Evolutionary conservation across 2,329 filamentous ascomycete species (phyloP).

Genomic region (Scopulariopsis brevicaulis): DNA sequence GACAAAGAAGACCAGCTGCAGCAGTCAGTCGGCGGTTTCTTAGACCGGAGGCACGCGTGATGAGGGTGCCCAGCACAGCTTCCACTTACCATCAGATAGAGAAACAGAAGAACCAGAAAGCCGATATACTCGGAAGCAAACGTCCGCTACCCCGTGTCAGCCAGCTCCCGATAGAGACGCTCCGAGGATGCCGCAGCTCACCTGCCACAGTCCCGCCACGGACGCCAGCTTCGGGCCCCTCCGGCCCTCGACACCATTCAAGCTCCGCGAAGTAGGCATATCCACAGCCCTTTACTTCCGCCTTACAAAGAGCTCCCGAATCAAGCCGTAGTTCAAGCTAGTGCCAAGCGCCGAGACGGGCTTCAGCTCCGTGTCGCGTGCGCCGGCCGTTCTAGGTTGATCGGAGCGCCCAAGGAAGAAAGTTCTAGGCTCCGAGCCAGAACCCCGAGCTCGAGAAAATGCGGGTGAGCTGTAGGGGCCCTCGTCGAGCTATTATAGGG

Average conservation of each 20-base stretch:
- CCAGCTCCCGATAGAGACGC: neutral
- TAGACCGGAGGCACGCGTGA: neutral
- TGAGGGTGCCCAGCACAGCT: neutral
- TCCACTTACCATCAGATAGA: conserved; percentile 47
- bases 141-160: conserved; percentile 42
- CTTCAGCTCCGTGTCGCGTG: no score
- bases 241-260: neutral
- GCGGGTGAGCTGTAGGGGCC: no score
- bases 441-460: no score
- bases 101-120: conserved; percentile 55
- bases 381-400: no score
- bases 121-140: conserved; percentile 86
- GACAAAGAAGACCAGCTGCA: conserved; percentile 27
- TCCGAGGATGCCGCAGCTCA: neutral
- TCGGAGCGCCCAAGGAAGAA: no score
- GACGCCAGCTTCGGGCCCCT: neutral
- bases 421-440: no score
- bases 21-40: neutral
- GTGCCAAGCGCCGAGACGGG: no score
- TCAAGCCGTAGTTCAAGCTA: neutral
- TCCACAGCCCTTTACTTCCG: neutral
- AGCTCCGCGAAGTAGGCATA: neutral
- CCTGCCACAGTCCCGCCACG: conserved; percentile 2
- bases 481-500: no score
- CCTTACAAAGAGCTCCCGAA: neutral